A percentile compares a stretch with the other conserved stretches of the same genome.
Conservation (phyloP, 345 rosid genomes). For the Sonneratia caseolaris region DNA sequence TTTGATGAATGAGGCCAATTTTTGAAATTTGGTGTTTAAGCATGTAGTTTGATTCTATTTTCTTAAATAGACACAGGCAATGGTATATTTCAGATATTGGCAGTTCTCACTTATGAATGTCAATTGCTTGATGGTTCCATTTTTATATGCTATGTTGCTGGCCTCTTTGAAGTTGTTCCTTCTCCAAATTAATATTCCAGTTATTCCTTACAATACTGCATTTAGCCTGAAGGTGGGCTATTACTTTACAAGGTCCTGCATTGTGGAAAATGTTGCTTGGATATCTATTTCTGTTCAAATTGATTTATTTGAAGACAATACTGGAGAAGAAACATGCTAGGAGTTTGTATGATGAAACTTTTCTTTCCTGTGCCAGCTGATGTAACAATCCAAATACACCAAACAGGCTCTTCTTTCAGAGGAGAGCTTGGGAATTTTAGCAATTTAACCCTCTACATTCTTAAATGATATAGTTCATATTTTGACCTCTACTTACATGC, state of each 20-base stretch:
- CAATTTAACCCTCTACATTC: background rate
- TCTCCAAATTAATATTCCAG: background rate
- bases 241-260: background rate
- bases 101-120: background rate
- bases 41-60: background rate
- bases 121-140: background rate
- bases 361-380: background rate
- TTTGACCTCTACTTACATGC: conserved; percentile 10
- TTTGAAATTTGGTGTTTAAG: background rate
- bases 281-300: background rate
- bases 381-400: background rate
- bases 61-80: background rate
- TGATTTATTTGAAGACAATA: background rate
- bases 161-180: background rate
- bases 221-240: background rate
- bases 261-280: background rate
- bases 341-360: background rate
- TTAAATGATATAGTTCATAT: background rate
- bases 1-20: background rate
- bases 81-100: background rate
- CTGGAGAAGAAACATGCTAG: background rate
- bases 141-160: background rate
- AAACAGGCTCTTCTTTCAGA: background rate
- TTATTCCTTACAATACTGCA: background rate
- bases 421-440: background rate